Percentiles rank a stretch among this genome's conserved stretches.
These are phyloP conservation scores for Naganishia liquefaciens DNA, from an alignment of 1,284 basidiomycete species.

Conservation along the genomic window DNA sequence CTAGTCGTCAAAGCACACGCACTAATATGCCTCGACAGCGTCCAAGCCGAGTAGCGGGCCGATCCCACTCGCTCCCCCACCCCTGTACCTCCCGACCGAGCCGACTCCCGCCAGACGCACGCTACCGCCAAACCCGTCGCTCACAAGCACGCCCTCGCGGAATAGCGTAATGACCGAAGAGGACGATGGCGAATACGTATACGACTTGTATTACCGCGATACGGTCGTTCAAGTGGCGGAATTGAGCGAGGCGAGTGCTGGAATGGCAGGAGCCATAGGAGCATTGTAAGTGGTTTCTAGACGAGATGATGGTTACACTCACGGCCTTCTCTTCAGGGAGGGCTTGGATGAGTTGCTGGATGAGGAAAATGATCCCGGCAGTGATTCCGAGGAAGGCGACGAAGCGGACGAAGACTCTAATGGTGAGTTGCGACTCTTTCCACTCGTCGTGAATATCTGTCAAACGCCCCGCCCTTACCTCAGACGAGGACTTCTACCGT, in stretches of 20 bases:
- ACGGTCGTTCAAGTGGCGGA: conserved; percentile 24
- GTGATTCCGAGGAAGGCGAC: conserved; percentile 48
- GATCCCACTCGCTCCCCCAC: conserved; percentile 24
- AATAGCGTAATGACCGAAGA: conserved; percentile 6
- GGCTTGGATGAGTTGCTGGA: conserved; percentile 31
- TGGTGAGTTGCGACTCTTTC: conserved; percentile 24
- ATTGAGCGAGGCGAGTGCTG: background rate
- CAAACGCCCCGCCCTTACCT: background rate
- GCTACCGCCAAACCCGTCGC: conserved; percentile 20
- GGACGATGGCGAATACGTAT: conserved; percentile 51
- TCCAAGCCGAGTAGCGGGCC: background rate
- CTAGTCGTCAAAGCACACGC: background rate
- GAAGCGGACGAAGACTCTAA: conserved; percentile 56
- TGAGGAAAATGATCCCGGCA: conserved; percentile 32
- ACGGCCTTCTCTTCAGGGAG: conserved; percentile 5
- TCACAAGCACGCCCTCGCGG: conserved; percentile 14
- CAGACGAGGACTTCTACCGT: conserved; percentile 54
- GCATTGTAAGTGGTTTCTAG: conserved; percentile 22
- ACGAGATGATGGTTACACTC: conserved; percentile 16
- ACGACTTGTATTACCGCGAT: conserved; percentile 54
- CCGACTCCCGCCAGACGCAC: conserved; percentile 19
- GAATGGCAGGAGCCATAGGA: conserved; percentile 9
- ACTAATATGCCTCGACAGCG: background rate
- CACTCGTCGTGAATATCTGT: background rate
- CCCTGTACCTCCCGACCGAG: conserved; percentile 3